Evolutionary conservation across 2,329 filamentous ascomycete species (phyloP).

Genomic region (Botrytis fabae): DNA sequence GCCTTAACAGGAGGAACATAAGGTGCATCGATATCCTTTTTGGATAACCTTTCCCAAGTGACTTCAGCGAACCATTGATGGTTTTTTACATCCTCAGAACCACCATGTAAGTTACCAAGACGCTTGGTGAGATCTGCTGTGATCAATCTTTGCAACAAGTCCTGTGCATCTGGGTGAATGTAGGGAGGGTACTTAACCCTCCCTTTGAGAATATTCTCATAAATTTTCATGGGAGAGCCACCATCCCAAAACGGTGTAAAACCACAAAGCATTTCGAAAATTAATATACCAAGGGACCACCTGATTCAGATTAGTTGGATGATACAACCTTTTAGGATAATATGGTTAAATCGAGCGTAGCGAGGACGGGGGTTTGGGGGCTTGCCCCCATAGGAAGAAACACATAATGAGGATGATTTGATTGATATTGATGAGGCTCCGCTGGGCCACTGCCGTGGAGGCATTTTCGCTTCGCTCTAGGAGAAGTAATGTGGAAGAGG

Average conservation of each 20-base stretch:
- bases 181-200: conserved; percentile 96
- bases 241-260: conserved; percentile 99
- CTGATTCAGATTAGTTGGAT: conserved; percentile 48
- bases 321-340: neutral
- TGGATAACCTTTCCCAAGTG: conserved; percentile 90
- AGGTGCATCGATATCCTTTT: conserved; percentile 97
- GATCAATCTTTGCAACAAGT: conserved; percentile 88
- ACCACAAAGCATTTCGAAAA: conserved; percentile 99
- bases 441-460: neutral
- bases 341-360: neutral
- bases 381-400: conserved; percentile 2
- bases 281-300: conserved; percentile 98
- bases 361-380: conserved; percentile 14
- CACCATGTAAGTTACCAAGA: conserved; percentile 88
- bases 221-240: conserved; percentile 97
- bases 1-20: conserved; percentile 96
- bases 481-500: neutral
- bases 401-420: conserved; percentile 11
- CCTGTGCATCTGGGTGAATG: conserved; percentile 90
- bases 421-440: neutral
- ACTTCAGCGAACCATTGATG: conserved; percentile 97
- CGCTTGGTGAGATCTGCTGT: conserved; percentile 94
- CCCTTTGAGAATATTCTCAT: conserved; percentile 97
- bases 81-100: conserved; percentile 88
- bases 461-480: neutral